Conservation (phyloP, 2,329 filamentous ascomycete species). For the Aspergillus arachidicola region DNA sequence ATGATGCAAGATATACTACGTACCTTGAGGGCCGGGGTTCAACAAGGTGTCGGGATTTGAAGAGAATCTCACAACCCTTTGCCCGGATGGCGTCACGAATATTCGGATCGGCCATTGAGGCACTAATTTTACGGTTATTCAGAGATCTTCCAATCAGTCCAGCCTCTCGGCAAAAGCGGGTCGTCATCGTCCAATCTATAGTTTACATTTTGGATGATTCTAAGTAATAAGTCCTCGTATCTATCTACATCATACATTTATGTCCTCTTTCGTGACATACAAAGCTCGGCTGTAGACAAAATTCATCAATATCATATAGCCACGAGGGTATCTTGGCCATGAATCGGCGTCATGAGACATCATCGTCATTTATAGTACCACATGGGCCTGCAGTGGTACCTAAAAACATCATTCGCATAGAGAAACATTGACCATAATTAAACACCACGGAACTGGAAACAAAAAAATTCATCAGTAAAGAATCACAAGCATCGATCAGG, state of each 20-base stretch:
- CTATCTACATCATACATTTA: constrained; percentile 1
- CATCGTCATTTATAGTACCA: constrained; percentile 28
- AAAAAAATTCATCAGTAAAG: constrained; percentile 29
- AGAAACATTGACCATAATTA: constrained; percentile 29
- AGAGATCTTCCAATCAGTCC: neutral
- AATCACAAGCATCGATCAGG: neutral
- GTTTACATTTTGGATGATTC: neutral
- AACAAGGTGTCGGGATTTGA: neutral
- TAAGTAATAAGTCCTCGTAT: neutral
- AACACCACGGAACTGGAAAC: constrained; percentile 54
- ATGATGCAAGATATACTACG: neutral
- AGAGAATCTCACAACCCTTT: neutral
- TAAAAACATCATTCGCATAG: constrained; percentile 17
- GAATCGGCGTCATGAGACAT: constrained; percentile 19
- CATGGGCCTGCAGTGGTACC: constrained; percentile 36
- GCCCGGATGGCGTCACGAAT: neutral
- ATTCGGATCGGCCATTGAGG: neutral
- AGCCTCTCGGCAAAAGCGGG: neutral
- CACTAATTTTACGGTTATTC: neutral
- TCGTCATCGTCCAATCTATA: neutral
- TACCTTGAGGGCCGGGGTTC: constrained; percentile 2
- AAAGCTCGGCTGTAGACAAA: neutral
- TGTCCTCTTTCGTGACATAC: neutral
- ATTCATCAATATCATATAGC: constrained; percentile 9
- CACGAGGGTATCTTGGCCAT: constrained; percentile 10